Percentiles rank a stretch among this genome's conserved stretches.
These are phyloP conservation scores for Dispira simplex DNA, from an alignment of 192 early-diverging fungal genomes.

Conservation along the genomic window DNA sequence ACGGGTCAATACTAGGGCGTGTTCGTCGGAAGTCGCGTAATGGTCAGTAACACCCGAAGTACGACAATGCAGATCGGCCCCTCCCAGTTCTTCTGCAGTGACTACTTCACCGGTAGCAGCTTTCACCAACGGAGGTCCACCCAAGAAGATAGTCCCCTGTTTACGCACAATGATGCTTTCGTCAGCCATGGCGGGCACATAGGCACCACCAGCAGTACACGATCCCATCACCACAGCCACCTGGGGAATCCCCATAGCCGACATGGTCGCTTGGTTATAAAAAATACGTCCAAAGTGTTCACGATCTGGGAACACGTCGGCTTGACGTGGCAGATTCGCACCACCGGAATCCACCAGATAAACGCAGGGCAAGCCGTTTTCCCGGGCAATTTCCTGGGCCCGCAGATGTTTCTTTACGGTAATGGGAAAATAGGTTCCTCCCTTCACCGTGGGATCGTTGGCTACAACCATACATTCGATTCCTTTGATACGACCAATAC, in stretches of 20 bases:
- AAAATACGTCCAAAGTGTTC: constrained; percentile 93
- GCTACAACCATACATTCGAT: constrained; percentile 94
- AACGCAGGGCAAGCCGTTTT: constrained; percentile 88
- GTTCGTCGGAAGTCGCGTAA: constrained; percentile 69
- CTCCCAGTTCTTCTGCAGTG: constrained; percentile 84
- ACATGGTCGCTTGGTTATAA: constrained; percentile 81
- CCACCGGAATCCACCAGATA: constrained; percentile 94
- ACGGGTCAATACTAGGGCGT: constrained; percentile 71
- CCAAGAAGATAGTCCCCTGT: constrained; percentile 95
- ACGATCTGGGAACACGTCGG: constrained; percentile 92
- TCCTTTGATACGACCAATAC: constrained; percentile 83
- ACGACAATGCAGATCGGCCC: constrained; percentile 86
- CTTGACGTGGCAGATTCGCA: constrained; percentile 85
- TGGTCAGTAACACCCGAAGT: constrained; percentile 95
- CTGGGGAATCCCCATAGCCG: constrained; percentile 73
- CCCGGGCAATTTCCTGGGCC: constrained; percentile 89
- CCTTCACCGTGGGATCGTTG: constrained; percentile 97
- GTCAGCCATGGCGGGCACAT: constrained; percentile 97
- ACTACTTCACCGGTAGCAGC: constrained; percentile 94
- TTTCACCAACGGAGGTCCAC: constrained; percentile 88
- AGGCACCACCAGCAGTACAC: constrained; percentile 94
- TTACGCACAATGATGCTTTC: constrained; percentile 91
- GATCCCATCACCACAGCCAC: constrained; percentile 95
- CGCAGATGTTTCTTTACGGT: constrained; percentile 95
- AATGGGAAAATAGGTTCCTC: constrained; percentile 92